Evolutionary conservation across 73 alveolate species (phyloP), one percentile per base, ranked within the genome.

Genomic region (Stentor coeruleus): DNA sequence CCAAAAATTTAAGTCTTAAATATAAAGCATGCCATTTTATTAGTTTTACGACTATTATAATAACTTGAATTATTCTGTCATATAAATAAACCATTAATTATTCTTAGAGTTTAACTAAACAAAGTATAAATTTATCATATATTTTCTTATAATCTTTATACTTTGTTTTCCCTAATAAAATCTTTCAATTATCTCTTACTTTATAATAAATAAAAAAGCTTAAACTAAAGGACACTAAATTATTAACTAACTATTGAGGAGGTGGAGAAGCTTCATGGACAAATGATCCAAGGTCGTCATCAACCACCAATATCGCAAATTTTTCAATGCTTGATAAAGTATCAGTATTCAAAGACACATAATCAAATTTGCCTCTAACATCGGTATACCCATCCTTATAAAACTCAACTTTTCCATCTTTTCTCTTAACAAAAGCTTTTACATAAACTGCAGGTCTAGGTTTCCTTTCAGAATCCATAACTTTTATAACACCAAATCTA

Each of bases 311-410:
- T 59, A 95, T 74, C 3, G 99, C 93, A 81, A 96, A 96, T 77
- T 82, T 95, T 55, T 92, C 85, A 59, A 94, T 93, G 40, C 91
- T 83, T 30, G 84, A 82, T 58, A 95, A 55, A 38, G 81, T 83
- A 58, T 92, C 84, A 74, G 95, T 93, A 83, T 92, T 95, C 36
- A 90, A 80, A 15, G 96, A 86, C 26, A 94, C 96, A 81, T 95
- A 95, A 86, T 96, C 98, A 73, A 96, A 96, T 84, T 93, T 93
- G 35, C 99, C 99, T 77, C 97, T 93, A 58, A 96, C 72, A 87
- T 96, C 99, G 31, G 98, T 96, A 87, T 91, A 96, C 30, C 99
- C 99, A 81, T 96, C 99, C 82, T 93, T 95, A 83, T 87, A 95
- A 93, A 93, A 96, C 82, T 60, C 41, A 3, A 88, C 89, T 57